A percentile compares a stretch with the other conserved stretches of the same genome.
These are phyloP conservation scores for Cyphellophora europaea DNA, from an alignment of 2,329 filamentous ascomycete genomes.

Conservation along the genomic window DNA sequence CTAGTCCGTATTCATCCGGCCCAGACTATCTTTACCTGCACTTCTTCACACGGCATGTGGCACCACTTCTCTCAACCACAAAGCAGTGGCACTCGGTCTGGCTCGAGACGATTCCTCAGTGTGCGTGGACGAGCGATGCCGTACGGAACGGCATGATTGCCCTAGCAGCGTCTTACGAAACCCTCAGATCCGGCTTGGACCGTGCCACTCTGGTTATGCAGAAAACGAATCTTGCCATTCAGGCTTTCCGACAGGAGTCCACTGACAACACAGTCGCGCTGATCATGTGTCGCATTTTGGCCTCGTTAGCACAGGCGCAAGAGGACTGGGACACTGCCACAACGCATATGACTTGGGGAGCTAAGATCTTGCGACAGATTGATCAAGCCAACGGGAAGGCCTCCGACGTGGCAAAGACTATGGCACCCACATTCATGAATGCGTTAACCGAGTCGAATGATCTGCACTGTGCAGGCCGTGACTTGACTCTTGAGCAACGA, in stretches of 20 bases:
- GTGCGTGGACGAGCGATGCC: slow-evolving; percentile 6
- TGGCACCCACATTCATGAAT: slow-evolving; percentile 4
- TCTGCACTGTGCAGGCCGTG: not conserved
- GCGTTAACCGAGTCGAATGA: not conserved
- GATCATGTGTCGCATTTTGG: slow-evolving; percentile 8
- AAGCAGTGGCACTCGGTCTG: slow-evolving; percentile 7
- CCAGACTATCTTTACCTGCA: slow-evolving; percentile 2
- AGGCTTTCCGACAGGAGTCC: slow-evolving; percentile 2
- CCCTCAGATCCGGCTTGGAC: slow-evolving; percentile 4
- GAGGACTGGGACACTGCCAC: slow-evolving; percentile 6
- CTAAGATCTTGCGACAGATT: slow-evolving; percentile 5
- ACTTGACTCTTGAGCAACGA: not conserved
- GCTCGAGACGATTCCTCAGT: slow-evolving; percentile 9
- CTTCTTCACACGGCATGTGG: slow-evolving; percentile 4
- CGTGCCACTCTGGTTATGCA: slow-evolving; percentile 3
- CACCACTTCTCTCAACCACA: slow-evolving; percentile 8
- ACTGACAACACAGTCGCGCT: slow-evolving; percentile 7
- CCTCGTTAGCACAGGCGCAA: slow-evolving; percentile 7
- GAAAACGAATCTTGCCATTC: slow-evolving; percentile 6
- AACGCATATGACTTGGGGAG: slow-evolving; percentile 4
- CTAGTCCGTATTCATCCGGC: slow-evolving; percentile 1
- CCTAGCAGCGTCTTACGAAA: slow-evolving; percentile 8
- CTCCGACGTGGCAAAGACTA: slow-evolving; percentile 3
- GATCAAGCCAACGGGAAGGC: not conserved
- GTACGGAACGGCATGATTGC: slow-evolving; percentile 12